phyloP scores from a whole-genome alignment of 495 filamentous ascomycete species.

The Cryomyces minteri region DNA sequence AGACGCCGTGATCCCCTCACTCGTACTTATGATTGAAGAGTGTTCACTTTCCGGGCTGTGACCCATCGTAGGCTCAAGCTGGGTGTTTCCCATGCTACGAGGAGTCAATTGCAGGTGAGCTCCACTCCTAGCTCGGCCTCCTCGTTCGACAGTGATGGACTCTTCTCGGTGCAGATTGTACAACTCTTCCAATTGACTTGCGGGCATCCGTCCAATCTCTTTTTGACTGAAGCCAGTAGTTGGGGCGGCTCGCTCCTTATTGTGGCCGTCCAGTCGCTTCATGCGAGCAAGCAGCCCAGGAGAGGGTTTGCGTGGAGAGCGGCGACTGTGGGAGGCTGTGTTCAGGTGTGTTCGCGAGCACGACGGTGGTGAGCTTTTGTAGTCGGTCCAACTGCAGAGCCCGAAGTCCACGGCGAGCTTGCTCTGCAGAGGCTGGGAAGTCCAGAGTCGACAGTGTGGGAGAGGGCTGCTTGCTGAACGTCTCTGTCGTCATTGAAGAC shows the following conservation, averaged over 20 bases:
- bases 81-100: slow-evolving; percentile 1
- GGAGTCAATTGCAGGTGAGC: slow-evolving; percentile 5
- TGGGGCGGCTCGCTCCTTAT: slow-evolving; percentile 21
- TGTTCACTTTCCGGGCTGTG: slow-evolving; percentile 19
- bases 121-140: slow-evolving; percentile 12
- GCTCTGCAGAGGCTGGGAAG: too few species aligned
- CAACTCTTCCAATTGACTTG: slow-evolving; percentile 44
- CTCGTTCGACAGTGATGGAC: slow-evolving; percentile 9
- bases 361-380: too few species aligned
- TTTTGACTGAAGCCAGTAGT: slow-evolving; percentile 20
- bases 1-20: slow-evolving; percentile 15
- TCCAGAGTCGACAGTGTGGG: too few species aligned
- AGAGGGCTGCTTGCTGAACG: too few species aligned
- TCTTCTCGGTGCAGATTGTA: slow-evolving; percentile 14
- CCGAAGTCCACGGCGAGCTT: too few species aligned
- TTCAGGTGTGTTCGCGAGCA: too few species aligned
- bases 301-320: slow-evolving; percentile 33
- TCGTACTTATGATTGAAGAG: slow-evolving; percentile 18
- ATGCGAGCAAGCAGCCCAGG: slow-evolving; percentile 63
- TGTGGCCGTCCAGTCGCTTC: slow-evolving; percentile 46
- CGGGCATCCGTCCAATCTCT: slow-evolving; percentile 51
- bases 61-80: background rate
- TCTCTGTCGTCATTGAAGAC: too few species aligned
- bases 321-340: background rate
- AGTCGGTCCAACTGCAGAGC: too few species aligned